Evolutionary conservation across 1,284 basidiomycete genomes (phyloP).

Genomic region (Tetrapyrgos nigripes): DNA sequence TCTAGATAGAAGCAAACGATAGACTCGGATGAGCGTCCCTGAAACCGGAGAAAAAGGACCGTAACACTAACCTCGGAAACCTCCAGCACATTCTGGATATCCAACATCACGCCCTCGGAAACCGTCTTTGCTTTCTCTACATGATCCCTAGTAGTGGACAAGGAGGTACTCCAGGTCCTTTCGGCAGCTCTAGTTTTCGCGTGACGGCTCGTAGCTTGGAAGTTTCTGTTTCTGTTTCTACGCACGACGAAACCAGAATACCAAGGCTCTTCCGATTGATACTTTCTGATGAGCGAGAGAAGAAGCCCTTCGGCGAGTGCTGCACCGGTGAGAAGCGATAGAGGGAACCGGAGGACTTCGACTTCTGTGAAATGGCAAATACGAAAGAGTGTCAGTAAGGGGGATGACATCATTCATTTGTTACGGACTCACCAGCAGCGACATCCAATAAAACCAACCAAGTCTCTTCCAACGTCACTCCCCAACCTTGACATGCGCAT

Average conservation of each 20-base stretch:
- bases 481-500: constrained; percentile 45
- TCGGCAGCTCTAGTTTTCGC: constrained; percentile 10
- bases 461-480: constrained; percentile 45
- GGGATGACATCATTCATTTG: not conserved
- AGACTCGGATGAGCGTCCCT: too few species aligned
- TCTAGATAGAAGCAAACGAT: not conserved
- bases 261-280: constrained; percentile 9
- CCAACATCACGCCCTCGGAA: constrained; percentile 47
- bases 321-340: constrained; percentile 57
- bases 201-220: constrained; percentile 2
- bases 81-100: constrained; percentile 49
- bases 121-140: constrained; percentile 37
- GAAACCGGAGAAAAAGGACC: constrained; percentile 13
- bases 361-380: constrained; percentile 42
- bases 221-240: constrained; percentile 23
- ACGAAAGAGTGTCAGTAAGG: not conserved
- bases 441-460: constrained; percentile 57
- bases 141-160: constrained; percentile 21
- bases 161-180: too few species aligned
- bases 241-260: constrained; percentile 41
- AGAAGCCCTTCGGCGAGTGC: constrained; percentile 53
- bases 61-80: constrained; percentile 45
- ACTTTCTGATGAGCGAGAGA: constrained; percentile 40
- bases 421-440: constrained; percentile 46
- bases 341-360: constrained; percentile 54